phyloP scores from a whole-genome alignment of 164 flowering plant genomes.

The Tetrastigma voinierianum region DNA sequence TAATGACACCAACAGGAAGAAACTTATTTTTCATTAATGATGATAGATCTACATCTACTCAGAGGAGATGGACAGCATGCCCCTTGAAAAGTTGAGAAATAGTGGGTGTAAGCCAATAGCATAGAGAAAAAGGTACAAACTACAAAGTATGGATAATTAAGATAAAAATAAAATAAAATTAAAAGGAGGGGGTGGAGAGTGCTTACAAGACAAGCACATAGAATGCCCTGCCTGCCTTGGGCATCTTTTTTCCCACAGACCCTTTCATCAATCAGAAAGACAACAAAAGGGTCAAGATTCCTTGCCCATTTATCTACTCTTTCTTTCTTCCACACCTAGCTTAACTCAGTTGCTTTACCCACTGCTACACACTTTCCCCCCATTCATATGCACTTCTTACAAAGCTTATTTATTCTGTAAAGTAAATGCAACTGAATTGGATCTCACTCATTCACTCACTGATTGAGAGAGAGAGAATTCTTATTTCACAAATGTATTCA shows the following conservation, averaged over 20 bases:
- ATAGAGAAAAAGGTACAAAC: background rate
- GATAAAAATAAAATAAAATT: no score
- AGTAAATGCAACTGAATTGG: slow-evolving; percentile 1
- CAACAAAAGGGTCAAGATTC: slow-evolving; percentile 35
- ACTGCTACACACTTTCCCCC: background rate
- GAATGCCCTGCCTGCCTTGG: slow-evolving; percentile 8
- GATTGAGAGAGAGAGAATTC: slow-evolving; percentile 2
- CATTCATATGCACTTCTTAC: slow-evolving; percentile 3
- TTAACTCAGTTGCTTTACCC: slow-evolving; percentile 19
- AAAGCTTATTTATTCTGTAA: background rate
- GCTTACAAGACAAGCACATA: slow-evolving; percentile 9
- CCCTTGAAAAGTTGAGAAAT: no score
- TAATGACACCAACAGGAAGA: no score
- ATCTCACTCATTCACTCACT: slow-evolving; percentile 5
- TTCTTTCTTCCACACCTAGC: slow-evolving; percentile 24
- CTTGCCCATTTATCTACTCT: slow-evolving; percentile 32
- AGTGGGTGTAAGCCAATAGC: background rate
- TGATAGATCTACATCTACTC: no score
- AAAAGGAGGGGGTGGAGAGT: no score
- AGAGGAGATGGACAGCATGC: no score
- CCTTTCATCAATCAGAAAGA: slow-evolving; percentile 9
- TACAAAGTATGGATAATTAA: background rate
- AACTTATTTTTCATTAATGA: no score
- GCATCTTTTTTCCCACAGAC: slow-evolving; percentile 9
- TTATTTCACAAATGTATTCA: no score